Evolutionary conservation across 2,329 filamentous ascomycete genomes (phyloP), one percentile per base, ranked within the genome.

Genomic region (Lomentospora prolificans): DNA sequence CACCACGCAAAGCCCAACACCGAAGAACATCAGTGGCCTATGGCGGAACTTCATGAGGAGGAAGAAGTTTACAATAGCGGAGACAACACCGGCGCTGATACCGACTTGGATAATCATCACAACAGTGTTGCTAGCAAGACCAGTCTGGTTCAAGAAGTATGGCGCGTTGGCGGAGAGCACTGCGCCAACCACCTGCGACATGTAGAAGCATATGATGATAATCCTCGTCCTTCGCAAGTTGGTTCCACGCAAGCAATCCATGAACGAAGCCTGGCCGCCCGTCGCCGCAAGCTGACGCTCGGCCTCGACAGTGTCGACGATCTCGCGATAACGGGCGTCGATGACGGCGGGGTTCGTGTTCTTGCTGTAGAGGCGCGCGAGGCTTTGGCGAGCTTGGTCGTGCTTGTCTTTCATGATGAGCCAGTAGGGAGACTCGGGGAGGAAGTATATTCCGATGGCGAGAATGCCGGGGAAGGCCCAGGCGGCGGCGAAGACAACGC

Each of bases 351-450:
- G n/a, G 8, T 27, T 14, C 17, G 27, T 27, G 1, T 39, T 7
- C 30, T 33, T 33, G 30, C 30, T 33, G 30, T 33, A 51, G 12
- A 58, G 55, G 19, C 51, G 51, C n/a, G 22, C 24, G 10, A 58
- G 51, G 4, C 69, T 60, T n/a, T 58, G 51, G 59, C 68, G 55
- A 7, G 69, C 69, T n/a, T 66, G 61, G 2, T 69, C 66, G 4
- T 66, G 59, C 1, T 60, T 58, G 8, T 62, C 62, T 51, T 69
- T 70, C 2, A 70, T 65, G 1, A 75, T 61, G 10, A 76, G 62
- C 61, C 69, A 74, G 1, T 69, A 64, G 0, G 74, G 74, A 27
- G 68, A 71, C 55, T 77, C 73, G 0, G 74, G 73, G 14, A 75
- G 62, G 27, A 73, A 55, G 33, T 70, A 59, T 12, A 59, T 31